Evolutionary conservation across 2,329 filamentous ascomycete genomes (phyloP).

Genomic region (Beauveria asiatica): DNA sequence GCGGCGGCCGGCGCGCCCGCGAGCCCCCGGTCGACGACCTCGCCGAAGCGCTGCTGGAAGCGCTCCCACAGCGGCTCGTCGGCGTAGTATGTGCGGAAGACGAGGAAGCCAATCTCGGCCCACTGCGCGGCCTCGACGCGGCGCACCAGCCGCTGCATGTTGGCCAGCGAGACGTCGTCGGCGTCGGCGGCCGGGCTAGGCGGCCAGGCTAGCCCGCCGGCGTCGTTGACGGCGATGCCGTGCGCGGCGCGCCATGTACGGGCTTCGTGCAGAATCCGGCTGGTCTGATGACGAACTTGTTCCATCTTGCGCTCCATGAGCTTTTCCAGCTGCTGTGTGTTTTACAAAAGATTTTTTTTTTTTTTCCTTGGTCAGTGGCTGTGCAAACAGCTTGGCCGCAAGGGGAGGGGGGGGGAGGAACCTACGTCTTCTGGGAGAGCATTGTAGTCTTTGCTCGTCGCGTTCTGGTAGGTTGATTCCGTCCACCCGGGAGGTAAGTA

Average conservation of each 20-base stretch:
- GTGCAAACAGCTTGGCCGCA: neutral
- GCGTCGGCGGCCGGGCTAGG: neutral
- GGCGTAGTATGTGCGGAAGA: neutral
- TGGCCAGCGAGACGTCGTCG: neutral
- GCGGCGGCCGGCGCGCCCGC: neutral
- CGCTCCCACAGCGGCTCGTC: neutral
- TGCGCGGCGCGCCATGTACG: neutral
- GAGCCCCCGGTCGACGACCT: neutral
- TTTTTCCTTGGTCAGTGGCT: neutral
- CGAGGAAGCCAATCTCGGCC: conserved; percentile 1
- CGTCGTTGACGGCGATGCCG: neutral
- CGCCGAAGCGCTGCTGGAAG: neutral
- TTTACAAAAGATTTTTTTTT: neutral
- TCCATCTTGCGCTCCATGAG: neutral
- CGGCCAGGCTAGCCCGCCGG: neutral
- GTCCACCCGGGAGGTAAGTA: neutral
- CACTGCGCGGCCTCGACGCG: neutral
- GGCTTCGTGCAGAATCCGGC: neutral
- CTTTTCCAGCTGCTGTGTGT: neutral
- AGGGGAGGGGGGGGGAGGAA: too few species aligned
- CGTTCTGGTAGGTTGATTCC: neutral
- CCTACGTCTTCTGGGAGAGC: conserved; percentile 2
- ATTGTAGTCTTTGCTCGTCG: conserved; percentile 1
- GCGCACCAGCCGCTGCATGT: neutral
- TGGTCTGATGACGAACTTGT: neutral